Evolutionary conservation across 345 rosid genomes (phyloP), one percentile per base, ranked within the genome.

Genomic region (Eucalyptus decipiens): DNA sequence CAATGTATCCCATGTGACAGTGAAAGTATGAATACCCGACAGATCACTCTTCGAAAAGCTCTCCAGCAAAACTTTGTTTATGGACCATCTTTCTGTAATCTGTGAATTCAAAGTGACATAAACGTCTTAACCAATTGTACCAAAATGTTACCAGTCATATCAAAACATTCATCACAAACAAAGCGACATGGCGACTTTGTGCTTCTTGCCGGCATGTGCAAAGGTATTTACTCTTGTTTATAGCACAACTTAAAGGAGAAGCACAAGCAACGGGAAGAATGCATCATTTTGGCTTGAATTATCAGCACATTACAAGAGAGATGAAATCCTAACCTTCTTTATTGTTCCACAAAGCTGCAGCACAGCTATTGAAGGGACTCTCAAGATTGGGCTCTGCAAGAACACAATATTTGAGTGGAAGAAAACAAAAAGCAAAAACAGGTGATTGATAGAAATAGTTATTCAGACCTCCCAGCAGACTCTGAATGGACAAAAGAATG

Each of bases 81-180:
- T 92, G 94, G 89, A 95, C 94, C 96, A 91, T 93, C 92, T 94
- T 94, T 87, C 94, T 92, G 88, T 93, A 95, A 86, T 93, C 96
- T 95, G 88, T 47, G 72, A 86, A 67, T 56, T 28, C 34, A 34
- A 50, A 47, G 52, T 4, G 16, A 65, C 34, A 0, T 16, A 62
- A 42, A 30, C 11, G 3, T 8, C 47, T 48, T 6, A n/a, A 54
- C 45, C 47, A 21, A 40, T 76, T 76, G 85, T 76, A 40, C 30
- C 85, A 76, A 42, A 19, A 76, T 40, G 30, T 76, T 11, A 76
- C 30, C 83, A 76, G 47, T 76, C 85, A 76, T 40, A 40, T 40
- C 85, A 4, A 40, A 26, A 23, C 85, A 76, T 40, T 72, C 81
- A 37, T 72, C 81, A 18, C 40, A 72, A 42, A 37, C 2, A 37